Percentiles rank a stretch among this genome's conserved stretches.
Evolutionary conservation across 2,329 filamentous ascomycete genomes (phyloP).

Genomic region (Colletotrichum sp.): DNA sequence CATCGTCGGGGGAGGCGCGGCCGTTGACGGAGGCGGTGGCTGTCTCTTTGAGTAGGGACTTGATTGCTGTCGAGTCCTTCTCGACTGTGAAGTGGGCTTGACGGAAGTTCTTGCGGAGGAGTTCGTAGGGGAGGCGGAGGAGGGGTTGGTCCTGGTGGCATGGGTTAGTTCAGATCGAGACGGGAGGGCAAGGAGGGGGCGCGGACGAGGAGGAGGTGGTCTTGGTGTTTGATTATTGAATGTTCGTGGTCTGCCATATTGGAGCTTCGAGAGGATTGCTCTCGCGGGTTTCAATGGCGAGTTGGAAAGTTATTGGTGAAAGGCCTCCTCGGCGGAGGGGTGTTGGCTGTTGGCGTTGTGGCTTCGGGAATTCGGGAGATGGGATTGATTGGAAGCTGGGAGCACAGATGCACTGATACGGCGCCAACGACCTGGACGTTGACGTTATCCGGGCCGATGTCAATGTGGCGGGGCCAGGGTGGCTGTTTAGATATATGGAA

Average conservation of each 20-base stretch:
- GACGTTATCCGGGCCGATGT: slow-evolving; percentile 12
- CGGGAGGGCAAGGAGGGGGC: neutral
- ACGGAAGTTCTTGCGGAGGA: slow-evolving; percentile 94
- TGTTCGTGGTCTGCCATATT: slow-evolving; percentile 66
- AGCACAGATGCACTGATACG: slow-evolving; percentile 13
- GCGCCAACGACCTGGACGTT: neutral
- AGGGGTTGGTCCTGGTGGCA: slow-evolving; percentile 83
- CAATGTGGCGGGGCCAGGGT: slow-evolving; percentile 7
- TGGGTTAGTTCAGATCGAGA: neutral
- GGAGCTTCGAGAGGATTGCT: neutral
- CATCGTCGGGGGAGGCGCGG: slow-evolving; percentile 67
- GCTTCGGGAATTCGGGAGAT: neutral
- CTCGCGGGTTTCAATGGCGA: neutral
- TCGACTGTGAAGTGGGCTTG: slow-evolving; percentile 79
- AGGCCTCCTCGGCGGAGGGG: neutral
- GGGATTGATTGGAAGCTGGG: neutral
- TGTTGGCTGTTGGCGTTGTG: neutral
- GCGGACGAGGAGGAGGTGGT: slow-evolving; percentile 75
- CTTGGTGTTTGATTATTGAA: slow-evolving; percentile 74
- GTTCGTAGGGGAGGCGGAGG: slow-evolving; percentile 89
- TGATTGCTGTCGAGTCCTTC: slow-evolving; percentile 69
- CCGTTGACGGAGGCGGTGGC: slow-evolving; percentile 72
- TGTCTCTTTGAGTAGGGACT: slow-evolving; percentile 65
- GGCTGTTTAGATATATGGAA: neutral
- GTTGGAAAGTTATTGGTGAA: neutral